Evolutionary conservation across 805 yeast genomes (phyloP).

Genomic region (Blastobotrys americana): DNA sequence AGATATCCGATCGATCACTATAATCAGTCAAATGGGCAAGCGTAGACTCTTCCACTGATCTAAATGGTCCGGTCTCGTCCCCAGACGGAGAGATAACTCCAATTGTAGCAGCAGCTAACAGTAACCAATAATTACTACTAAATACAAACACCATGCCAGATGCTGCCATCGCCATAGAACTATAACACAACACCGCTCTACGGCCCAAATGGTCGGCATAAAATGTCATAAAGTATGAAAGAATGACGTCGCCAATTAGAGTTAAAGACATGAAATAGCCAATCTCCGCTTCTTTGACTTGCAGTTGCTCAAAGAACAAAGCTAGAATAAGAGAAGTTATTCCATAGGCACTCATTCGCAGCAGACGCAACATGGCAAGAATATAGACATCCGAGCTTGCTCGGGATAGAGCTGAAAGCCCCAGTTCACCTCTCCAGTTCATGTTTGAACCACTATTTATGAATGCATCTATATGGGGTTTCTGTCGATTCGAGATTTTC

Average conservation of each 20-base stretch:
- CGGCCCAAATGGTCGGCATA: slow-evolving; percentile 68
- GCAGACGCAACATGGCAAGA: slow-evolving; percentile 60
- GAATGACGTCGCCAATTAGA: slow-evolving; percentile 65
- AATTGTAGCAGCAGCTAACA: slow-evolving; percentile 63
- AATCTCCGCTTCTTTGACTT: slow-evolving; percentile 48
- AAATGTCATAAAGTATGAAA: slow-evolving; percentile 70
- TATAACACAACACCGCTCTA: slow-evolving; percentile 52
- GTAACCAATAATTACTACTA: slow-evolving; percentile 43
- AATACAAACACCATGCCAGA: slow-evolving; percentile 63
- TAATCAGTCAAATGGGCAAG: slow-evolving; percentile 61
- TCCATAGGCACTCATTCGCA: slow-evolving; percentile 70
- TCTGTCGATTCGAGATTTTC: too few relatives aligned
- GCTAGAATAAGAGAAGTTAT: slow-evolving; percentile 73
- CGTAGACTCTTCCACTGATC: slow-evolving; percentile 76
- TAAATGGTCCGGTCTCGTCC: slow-evolving; percentile 86
- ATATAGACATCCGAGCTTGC: slow-evolving; percentile 47
- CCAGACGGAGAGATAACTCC: slow-evolving; percentile 90
- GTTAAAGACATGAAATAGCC: slow-evolving; percentile 82
- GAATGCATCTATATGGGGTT: too few relatives aligned
- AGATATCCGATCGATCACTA: slow-evolving; percentile 53
- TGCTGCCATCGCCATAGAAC: slow-evolving; percentile 58
- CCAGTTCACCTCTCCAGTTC: neutral
- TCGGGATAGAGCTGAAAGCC: slow-evolving; percentile 1
- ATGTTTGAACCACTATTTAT: too few relatives aligned
- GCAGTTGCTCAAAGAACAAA: slow-evolving; percentile 50